phyloP scores from a whole-genome alignment of 495 filamentous ascomycete genomes.

The Cladorrhinum samala region DNA sequence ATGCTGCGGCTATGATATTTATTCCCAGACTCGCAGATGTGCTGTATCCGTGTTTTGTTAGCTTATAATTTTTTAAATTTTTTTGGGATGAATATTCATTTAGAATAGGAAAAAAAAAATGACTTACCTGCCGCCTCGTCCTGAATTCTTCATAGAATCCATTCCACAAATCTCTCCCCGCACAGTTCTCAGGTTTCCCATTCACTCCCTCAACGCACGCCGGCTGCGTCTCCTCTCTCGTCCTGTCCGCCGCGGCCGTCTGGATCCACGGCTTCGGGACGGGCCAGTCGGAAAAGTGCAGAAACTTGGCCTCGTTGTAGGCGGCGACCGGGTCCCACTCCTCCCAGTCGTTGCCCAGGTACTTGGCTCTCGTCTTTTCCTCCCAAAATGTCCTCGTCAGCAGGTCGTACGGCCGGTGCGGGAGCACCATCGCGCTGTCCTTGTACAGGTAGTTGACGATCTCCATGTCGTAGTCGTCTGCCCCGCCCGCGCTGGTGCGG shows the following conservation, averaged over 20 bases:
- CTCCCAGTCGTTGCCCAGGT: constrained; percentile 57
- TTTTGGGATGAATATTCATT: no score
- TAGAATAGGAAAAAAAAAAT: no score
- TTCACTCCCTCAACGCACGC: constrained; percentile 31
- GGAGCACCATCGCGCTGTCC: constrained; percentile 62
- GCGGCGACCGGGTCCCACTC: constrained; percentile 62
- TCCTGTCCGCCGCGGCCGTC: constrained; percentile 46
- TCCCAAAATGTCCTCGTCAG: constrained; percentile 65
- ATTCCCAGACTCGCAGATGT: no score
- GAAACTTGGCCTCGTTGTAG: constrained; percentile 61
- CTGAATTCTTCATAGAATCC: constrained; percentile 65
- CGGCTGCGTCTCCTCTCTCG: constrained; percentile 53
- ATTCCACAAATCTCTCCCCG: constrained; percentile 62
- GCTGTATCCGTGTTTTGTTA: no score
- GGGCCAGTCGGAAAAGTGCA: constrained; percentile 81
- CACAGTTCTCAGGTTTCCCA: constrained; percentile 47
- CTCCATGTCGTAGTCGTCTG: constrained; percentile 64
- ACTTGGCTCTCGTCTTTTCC: constrained; percentile 47
- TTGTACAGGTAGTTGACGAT: constrained; percentile 66
- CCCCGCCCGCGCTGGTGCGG: constrained; percentile 31
- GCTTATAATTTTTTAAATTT: no score
- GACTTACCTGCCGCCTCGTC: constrained; percentile 51
- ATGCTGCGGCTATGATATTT: no score
- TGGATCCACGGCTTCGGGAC: constrained; percentile 70
- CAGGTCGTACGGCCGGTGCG: constrained; percentile 66